phyloP scores from a whole-genome alignment of 139 green algal genomes.

The Astrephomene gubernaculifera region DNA sequence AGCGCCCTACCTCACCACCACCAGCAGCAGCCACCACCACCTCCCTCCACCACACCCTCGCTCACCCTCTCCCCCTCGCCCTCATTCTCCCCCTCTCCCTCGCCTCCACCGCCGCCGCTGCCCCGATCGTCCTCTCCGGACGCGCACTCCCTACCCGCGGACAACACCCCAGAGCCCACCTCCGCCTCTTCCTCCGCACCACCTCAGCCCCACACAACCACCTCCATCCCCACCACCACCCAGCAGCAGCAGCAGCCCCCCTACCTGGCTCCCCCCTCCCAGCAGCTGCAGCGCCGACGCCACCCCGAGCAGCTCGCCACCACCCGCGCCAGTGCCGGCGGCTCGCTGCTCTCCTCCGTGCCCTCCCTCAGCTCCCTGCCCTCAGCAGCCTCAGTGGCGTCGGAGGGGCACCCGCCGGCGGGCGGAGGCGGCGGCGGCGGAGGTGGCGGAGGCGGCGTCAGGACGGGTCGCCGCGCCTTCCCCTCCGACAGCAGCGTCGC shows the following conservation, averaged over 20 bases:
- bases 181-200: too few relatives aligned
- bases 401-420: not conserved
- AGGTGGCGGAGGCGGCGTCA: not conserved
- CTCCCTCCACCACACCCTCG: too few relatives aligned
- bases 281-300: conserved; percentile 14
- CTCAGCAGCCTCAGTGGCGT: not conserved
- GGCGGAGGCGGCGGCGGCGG: not conserved
- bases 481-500: conserved; percentile 5
- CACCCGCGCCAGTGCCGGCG: not conserved
- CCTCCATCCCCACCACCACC: too few relatives aligned
- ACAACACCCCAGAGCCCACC: too few relatives aligned
- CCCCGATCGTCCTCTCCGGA: too few relatives aligned
- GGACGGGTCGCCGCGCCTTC: not conserved
- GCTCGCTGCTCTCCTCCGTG: not conserved
- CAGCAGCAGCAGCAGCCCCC: not conserved
- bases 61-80: too few relatives aligned
- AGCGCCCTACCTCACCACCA: not conserved
- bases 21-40: not conserved
- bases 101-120: too few relatives aligned
- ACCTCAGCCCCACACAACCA: too few relatives aligned
- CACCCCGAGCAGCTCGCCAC: not conserved
- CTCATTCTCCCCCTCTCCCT: too few relatives aligned
- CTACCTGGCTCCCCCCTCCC: not conserved
- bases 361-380: conserved; percentile 3
- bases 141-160: too few relatives aligned